Conservation (phyloP, 257 asterid genomes). For the Fraxinus quadrangulata region DNA sequence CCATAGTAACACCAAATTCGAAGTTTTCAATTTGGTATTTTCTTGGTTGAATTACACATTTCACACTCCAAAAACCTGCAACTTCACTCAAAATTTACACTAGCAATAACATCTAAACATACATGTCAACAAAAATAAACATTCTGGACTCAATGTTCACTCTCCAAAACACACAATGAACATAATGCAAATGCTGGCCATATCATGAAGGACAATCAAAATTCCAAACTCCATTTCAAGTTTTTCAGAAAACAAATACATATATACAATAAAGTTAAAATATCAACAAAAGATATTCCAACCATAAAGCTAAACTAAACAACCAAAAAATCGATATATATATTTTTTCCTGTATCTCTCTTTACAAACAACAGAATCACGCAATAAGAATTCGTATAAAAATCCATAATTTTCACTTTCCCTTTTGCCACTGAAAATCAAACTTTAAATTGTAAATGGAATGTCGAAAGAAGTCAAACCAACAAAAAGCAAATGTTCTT, state of each 20-base stretch:
- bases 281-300: background rate
- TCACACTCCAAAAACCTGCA: conserved; percentile 5
- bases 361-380: background rate
- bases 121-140: conserved; percentile 10
- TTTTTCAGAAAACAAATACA: background rate
- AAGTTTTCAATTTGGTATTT: background rate
- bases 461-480: background rate
- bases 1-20: background rate
- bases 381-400: background rate
- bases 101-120: conserved; percentile 4
- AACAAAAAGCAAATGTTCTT: conserved; percentile 30
- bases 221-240: background rate
- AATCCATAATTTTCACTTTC: conserved; percentile 4
- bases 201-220: background rate
- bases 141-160: conserved; percentile 10
- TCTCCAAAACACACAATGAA: background rate
- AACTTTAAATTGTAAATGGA: conserved; percentile 11
- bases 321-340: background rate
- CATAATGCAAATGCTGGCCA: background rate
- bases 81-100: background rate
- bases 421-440: conserved; percentile 4
- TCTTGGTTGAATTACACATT: conserved; percentile 6
- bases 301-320: conserved; percentile 12
- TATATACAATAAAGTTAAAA: no score
- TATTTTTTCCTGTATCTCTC: background rate